These are phyloP conservation scores for Ophioceras dolichostomum DNA, from an alignment of 2,329 filamentous ascomycete genomes.

Conservation along the genomic window DNA sequence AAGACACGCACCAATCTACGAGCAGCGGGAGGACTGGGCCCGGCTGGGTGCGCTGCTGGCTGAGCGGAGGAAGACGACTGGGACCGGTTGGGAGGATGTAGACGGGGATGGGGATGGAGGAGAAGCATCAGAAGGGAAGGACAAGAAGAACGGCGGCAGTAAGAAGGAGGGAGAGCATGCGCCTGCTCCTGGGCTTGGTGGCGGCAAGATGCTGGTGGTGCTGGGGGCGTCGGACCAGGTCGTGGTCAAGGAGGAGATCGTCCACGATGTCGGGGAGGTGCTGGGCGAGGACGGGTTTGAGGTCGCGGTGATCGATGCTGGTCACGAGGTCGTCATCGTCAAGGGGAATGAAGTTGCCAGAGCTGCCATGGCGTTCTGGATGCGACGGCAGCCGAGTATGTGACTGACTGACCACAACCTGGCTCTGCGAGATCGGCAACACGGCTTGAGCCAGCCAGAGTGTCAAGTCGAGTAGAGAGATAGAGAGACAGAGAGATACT, in stretches of 20 bases:
- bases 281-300: conserved; percentile 27
- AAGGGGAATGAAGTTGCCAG: conserved; percentile 3
- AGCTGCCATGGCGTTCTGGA: conserved; percentile 1
- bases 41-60: conserved; percentile 37
- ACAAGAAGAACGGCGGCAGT: not conserved
- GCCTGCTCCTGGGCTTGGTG: conserved; percentile 23
- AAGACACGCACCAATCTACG: conserved; percentile 55
- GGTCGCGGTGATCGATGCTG: conserved; percentile 20
- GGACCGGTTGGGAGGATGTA: no score
- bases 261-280: conserved; percentile 44
- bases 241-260: conserved; percentile 50
- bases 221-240: conserved; percentile 56
- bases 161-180: no score
- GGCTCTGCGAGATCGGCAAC: no score
- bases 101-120: no score
- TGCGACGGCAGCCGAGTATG: no score
- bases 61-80: conserved; percentile 18
- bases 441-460: no score
- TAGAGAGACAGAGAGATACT: no score
- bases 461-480: no score
- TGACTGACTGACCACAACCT: no score
- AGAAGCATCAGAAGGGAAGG: no score
- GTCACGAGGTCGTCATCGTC: conserved; percentile 5
- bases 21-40: conserved; percentile 49
- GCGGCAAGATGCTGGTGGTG: conserved; percentile 48